Conservation (phyloP, 768 basidiomycete genomes). For the Suillus sp. region DNA sequence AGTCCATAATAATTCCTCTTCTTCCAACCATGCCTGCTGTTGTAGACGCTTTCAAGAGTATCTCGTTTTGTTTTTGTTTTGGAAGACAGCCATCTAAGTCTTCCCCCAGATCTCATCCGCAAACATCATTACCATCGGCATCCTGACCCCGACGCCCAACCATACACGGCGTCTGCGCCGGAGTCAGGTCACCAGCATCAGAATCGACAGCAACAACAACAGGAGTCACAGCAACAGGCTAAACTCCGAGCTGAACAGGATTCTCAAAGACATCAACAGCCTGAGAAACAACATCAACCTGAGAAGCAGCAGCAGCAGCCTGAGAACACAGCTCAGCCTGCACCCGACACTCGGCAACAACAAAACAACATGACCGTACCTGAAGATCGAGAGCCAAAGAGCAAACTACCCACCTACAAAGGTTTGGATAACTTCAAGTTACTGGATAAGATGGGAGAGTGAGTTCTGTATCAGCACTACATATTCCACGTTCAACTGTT, state of each 20-base stretch:
- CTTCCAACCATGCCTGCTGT: slow-evolving; percentile 63
- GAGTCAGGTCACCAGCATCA: slow-evolving; percentile 26
- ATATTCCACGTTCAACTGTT: slow-evolving; percentile 21
- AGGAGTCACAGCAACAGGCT: slow-evolving; percentile 36
- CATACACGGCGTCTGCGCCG: slow-evolving; percentile 17
- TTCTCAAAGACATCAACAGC: slow-evolving; percentile 24
- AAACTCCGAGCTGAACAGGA: slow-evolving; percentile 32
- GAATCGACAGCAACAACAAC: slow-evolving; percentile 39
- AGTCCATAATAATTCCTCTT: not conserved
- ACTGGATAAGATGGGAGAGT: slow-evolving; percentile 93
- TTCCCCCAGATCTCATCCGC: slow-evolving; percentile 67
- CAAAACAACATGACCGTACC: slow-evolving; percentile 61
- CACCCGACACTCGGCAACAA: slow-evolving; percentile 42
- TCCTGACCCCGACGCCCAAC: slow-evolving; percentile 36
- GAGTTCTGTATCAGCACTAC: slow-evolving; percentile 38
- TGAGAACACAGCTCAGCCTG: slow-evolving; percentile 15
- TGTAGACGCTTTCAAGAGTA: slow-evolving; percentile 90
- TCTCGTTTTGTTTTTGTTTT: slow-evolving; percentile 7
- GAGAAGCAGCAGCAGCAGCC: slow-evolving; percentile 17
- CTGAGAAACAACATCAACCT: slow-evolving; percentile 23
- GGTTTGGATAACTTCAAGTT: slow-evolving; percentile 82
- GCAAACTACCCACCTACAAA: slow-evolving; percentile 82
- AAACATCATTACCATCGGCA: slow-evolving; percentile 67
- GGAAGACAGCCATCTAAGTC: slow-evolving; percentile 19
- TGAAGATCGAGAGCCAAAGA: slow-evolving; percentile 72